These are phyloP conservation scores for Paraphaeosphaeria sporulosa DNA, from an alignment of 2,329 filamentous ascomycete species.

Conservation along the genomic window DNA sequence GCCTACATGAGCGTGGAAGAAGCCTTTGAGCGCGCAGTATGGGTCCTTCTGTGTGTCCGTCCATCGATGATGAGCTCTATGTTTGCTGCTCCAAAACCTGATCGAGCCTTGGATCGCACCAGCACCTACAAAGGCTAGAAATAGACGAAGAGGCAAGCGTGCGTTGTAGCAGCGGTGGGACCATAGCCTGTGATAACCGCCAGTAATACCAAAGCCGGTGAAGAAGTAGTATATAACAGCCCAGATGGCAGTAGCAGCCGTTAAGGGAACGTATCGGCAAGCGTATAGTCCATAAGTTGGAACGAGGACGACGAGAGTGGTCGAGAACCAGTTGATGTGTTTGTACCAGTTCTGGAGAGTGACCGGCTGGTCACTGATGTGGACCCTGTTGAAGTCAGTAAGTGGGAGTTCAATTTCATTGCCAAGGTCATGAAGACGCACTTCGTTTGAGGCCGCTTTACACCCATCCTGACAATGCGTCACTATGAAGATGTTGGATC, in stretches of 20 bases:
- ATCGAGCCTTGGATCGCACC: constrained; percentile 58
- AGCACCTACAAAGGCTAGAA: constrained; percentile 55
- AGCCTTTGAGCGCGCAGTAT: constrained; percentile 57
- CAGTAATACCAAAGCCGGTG: constrained; percentile 71
- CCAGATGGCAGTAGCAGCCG: constrained; percentile 74
- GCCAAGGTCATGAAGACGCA: not conserved
- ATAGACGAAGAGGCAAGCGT: constrained; percentile 52
- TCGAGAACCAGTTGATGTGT: constrained; percentile 93
- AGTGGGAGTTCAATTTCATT: not conserved
- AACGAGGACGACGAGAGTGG: constrained; percentile 77
- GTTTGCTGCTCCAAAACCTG: constrained; percentile 57
- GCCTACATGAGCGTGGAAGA: constrained; percentile 57
- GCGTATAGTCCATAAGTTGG: constrained; percentile 76
- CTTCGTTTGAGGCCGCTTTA: not conserved
- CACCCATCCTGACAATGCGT: not conserved
- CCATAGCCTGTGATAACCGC: constrained; percentile 78
- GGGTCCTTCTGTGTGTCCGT: constrained; percentile 61
- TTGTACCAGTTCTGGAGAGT: constrained; percentile 77
- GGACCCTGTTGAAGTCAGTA: constrained; percentile 73
- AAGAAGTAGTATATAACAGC: constrained; percentile 81
- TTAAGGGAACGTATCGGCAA: constrained; percentile 78
- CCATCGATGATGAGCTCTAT: constrained; percentile 60
- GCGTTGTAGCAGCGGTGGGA: constrained; percentile 56
- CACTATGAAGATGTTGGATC: not conserved
- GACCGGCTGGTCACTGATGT: constrained; percentile 81